Conservation (phyloP, 148 eudicot species). For the Suaeda aralocaspica region DNA sequence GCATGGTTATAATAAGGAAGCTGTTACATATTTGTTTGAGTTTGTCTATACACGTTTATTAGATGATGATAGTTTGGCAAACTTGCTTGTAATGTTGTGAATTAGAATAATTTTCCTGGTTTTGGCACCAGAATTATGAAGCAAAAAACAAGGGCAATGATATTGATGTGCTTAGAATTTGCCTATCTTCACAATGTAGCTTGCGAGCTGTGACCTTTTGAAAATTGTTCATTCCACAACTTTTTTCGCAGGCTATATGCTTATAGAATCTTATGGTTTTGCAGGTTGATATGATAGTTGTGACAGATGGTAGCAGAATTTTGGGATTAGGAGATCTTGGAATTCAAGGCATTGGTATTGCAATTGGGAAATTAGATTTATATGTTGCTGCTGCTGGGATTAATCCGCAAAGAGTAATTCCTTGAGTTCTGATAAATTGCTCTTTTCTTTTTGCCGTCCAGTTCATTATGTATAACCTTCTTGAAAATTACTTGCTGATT, state of each 20-base stretch:
- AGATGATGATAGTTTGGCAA: too few species aligned
- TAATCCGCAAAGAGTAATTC: slow-evolving; percentile 88
- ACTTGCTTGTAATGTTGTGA: neutral
- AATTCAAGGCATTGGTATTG: slow-evolving; percentile 89
- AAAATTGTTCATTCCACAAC: neutral
- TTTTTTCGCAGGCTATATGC: neutral
- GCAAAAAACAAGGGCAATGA: neutral
- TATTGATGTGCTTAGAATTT: neutral
- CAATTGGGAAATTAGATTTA: slow-evolving; percentile 89
- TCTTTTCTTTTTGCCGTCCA: neutral
- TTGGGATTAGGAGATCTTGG: slow-evolving; percentile 97
- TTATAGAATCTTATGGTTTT: slow-evolving; percentile 13
- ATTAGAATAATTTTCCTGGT: neutral
- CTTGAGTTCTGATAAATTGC: slow-evolving; percentile 8
- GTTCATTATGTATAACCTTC: neutral
- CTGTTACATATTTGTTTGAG: neutral
- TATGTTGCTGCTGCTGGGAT: slow-evolving; percentile 99
- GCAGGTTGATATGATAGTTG: slow-evolving; percentile 99
- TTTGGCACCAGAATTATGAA: slow-evolving; percentile 3
- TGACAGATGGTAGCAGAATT: slow-evolving; percentile 98
- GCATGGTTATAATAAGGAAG: neutral
- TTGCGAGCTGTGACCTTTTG: neutral
- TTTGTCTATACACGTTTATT: neutral
- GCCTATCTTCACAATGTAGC: neutral
- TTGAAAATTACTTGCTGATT: neutral